Base-by-base conservation (phyloP, 2,329 filamentous ascomycete genomes). In the Trichoderma afroharzianum region DNA sequence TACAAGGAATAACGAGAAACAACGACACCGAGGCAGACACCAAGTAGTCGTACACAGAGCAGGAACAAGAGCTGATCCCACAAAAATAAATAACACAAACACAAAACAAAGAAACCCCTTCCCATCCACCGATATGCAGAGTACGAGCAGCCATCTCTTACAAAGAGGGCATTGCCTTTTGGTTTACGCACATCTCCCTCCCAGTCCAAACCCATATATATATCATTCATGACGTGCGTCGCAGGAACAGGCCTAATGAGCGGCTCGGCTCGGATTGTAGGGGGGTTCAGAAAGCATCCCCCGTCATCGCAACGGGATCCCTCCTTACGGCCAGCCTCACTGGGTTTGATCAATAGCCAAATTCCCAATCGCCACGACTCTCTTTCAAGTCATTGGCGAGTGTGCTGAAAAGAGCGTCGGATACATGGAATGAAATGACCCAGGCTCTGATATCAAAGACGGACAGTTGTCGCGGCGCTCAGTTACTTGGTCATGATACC, bases 31-130 rank as follows among this genome's bases (percentile, higher is more conserved):
- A 36, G 43, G 39, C 55, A 47, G 28, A 53, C 32, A 67, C 21
- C 15, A 59, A 57, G 66, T 69, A 69, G 39, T 69, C 57, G 39
- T 69, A 69, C 57, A 69, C 30, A 21, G 39, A 1, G 36, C 24
- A 53, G 57, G 57, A 53, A 30, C 7, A 15, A 11, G 4, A 11
- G 2, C 39, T 30, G 24, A 43, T 33, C 50, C 32, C 47, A 15
- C 21, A 28, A 39, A 59, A 15, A 12, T 6, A 33, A 30, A n/a
- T n/a, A 7, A 21, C 7, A 58, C 4, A 43, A n/a, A 43, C 39
- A 67, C 24, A 57, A 57, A 67, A 32, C 6, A 47, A 21, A 61
- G n/a, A 68, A 53, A 36, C 33, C 30, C 36, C 43, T 6, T n/a
- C 39, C 39, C 57, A 28, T 69, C 57, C 55, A 62, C 55, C 33